phyloP scores from a whole-genome alignment of 345 rosid genomes.

The Eucalyptus victrix region DNA sequence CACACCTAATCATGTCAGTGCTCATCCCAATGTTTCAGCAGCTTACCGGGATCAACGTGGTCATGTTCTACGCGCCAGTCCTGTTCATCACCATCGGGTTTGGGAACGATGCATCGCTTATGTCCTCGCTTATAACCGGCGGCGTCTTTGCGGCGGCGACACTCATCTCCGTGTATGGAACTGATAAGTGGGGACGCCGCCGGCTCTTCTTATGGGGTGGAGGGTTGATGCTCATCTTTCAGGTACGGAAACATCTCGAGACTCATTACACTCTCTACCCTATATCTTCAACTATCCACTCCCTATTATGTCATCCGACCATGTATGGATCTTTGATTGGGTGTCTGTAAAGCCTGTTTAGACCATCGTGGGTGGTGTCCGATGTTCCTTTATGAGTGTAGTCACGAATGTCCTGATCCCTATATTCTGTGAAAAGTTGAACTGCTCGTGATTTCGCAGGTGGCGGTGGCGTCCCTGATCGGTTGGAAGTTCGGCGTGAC shows the following conservation, averaged over 20 bases:
- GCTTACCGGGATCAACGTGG: slow-evolving; percentile 29
- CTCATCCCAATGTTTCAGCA: slow-evolving; percentile 34
- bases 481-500: not conserved
- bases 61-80: slow-evolving; percentile 41
- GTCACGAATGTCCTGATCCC: not conserved
- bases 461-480: not conserved
- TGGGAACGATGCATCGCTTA: not conserved
- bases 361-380: not conserved
- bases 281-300: too few species aligned
- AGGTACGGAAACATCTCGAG: not conserved
- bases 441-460: not conserved
- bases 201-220: not conserved
- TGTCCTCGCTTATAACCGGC: slow-evolving; percentile 22
- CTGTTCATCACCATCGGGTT: slow-evolving; percentile 39
- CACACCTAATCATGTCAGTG: not conserved
- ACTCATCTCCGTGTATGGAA: not conserved
- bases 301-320: not conserved
- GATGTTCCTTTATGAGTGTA: not conserved
- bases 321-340: not conserved
- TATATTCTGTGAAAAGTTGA: not conserved
- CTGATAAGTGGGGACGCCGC: slow-evolving; percentile 8
- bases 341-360: too few species aligned
- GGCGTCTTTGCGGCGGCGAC: not conserved
- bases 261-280: not conserved
- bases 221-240: not conserved